phyloP scores from a whole-genome alignment of 2,329 filamentous ascomycete genomes.

The Pyrenophora tritici-repentis region DNA sequence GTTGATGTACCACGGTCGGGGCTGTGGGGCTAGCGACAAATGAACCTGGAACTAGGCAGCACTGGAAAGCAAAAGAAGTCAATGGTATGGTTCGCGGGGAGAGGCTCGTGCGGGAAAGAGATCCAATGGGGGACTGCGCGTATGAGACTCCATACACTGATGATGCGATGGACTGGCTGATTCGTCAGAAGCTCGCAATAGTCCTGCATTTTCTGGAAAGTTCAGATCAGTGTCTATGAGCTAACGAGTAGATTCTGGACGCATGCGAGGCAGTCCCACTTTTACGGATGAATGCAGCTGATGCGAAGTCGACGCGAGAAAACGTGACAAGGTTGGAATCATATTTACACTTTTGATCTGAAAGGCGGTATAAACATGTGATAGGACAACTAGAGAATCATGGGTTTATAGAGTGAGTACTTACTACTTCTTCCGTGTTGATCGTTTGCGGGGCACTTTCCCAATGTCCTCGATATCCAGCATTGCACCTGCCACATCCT shows the following conservation, averaged over 20 bases:
- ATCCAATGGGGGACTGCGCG: too few species aligned
- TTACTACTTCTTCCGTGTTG: constrained; percentile 4
- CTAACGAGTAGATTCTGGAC: background rate
- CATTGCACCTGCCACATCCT: constrained; percentile 28
- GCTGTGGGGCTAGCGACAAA: background rate
- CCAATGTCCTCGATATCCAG: constrained; percentile 45
- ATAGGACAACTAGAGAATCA: background rate
- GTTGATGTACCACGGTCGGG: constrained; percentile 1
- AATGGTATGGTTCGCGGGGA: background rate
- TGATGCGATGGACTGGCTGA: background rate
- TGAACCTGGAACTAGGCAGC: constrained; percentile 4
- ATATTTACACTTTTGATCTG: background rate
- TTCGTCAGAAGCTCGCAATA: background rate
- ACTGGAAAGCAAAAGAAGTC: background rate
- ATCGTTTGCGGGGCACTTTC: constrained; percentile 15
- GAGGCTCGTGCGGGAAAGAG: too few species aligned
- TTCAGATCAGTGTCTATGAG: background rate
- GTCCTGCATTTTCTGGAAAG: background rate
- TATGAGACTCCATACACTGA: background rate
- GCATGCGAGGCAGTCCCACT: background rate
- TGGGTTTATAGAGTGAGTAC: background rate
- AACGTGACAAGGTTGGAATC: background rate
- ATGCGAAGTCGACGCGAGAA: background rate
- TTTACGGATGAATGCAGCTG: constrained; percentile 1
- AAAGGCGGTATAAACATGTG: background rate